Conservation (phyloP, 208 protist species). For the Crithidia fasciculata region DNA sequence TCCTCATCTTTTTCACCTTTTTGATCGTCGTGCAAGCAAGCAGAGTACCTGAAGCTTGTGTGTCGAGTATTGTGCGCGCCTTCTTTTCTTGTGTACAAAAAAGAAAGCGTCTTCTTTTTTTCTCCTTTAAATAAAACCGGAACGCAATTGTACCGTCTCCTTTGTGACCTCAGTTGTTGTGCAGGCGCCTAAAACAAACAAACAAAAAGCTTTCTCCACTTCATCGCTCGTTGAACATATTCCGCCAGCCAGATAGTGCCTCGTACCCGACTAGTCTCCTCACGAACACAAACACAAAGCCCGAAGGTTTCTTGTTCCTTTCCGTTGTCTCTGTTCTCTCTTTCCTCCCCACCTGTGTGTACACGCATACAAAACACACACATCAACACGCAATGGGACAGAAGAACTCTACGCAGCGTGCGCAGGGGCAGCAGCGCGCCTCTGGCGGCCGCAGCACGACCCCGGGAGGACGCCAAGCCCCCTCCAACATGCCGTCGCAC, state of each 20-base stretch:
- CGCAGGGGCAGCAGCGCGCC: constrained; percentile 25
- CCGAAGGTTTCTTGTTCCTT: no score
- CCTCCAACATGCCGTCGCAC: constrained; percentile 67
- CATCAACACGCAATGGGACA: constrained; percentile 27
- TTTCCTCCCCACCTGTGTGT: no score
- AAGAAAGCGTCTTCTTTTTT: not conserved
- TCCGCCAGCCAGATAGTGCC: no score
- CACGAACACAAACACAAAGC: no score
- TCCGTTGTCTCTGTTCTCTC: no score
- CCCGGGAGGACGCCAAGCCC: constrained; percentile 21
- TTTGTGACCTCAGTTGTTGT: no score
- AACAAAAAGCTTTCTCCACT: not conserved
- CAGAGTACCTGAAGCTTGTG: no score
- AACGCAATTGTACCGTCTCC: constrained; percentile 1
- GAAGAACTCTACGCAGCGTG: constrained; percentile 43
- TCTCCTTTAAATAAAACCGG: not conserved
- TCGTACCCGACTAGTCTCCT: no score
- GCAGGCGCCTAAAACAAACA: not conserved
- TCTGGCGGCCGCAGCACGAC: constrained; percentile 15
- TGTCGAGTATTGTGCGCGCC: no score
- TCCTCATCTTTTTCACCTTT: constrained; percentile 7
- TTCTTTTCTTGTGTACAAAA: no score
- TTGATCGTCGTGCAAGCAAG: not conserved
- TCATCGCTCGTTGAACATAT: no score
- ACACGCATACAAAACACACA: no score